Evolutionary conservation across 106 monocot genomes (phyloP).

Genomic region (Dendrobium officinale): DNA sequence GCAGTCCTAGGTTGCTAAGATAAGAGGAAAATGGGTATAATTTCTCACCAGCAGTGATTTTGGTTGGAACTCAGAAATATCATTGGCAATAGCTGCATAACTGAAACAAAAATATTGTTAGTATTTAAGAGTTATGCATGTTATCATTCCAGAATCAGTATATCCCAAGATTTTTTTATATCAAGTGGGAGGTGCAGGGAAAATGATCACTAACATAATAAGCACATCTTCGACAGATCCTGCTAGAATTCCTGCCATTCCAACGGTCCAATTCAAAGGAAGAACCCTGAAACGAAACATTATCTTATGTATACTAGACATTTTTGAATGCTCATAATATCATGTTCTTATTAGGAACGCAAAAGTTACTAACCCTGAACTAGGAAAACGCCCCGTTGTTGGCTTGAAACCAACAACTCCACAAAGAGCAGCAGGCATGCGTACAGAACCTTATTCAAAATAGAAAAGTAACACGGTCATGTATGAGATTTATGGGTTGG

Average conservation of each 20-base stretch:
- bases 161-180: background rate
- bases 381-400: conserved; percentile 64
- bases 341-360: background rate
- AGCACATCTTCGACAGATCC: conserved; percentile 81
- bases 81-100: conserved; percentile 70
- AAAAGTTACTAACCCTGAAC: conserved; percentile 44
- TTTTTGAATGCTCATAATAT: background rate
- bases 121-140: background rate
- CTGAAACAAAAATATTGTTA: conserved; percentile 23
- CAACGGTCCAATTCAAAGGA: conserved; percentile 94
- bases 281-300: conserved; percentile 52
- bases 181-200: background rate
- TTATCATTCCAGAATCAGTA: background rate
- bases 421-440: conserved; percentile 88
- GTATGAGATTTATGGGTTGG: background rate
- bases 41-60: conserved; percentile 32
- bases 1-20: background rate
- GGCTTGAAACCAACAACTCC: conserved; percentile 92
- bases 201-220: conserved; percentile 49
- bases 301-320: background rate
- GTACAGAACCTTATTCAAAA: conserved; percentile 61
- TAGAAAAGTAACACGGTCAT: background rate
- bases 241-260: conserved; percentile 74
- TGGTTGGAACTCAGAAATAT: conserved; percentile 16
- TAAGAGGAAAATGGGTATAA: background rate